Percentiles rank a stretch among this genome's conserved stretches.
Conservation (phyloP, 371 early-diverging fungal genomes). For the Rhizopus sp. region DNA sequence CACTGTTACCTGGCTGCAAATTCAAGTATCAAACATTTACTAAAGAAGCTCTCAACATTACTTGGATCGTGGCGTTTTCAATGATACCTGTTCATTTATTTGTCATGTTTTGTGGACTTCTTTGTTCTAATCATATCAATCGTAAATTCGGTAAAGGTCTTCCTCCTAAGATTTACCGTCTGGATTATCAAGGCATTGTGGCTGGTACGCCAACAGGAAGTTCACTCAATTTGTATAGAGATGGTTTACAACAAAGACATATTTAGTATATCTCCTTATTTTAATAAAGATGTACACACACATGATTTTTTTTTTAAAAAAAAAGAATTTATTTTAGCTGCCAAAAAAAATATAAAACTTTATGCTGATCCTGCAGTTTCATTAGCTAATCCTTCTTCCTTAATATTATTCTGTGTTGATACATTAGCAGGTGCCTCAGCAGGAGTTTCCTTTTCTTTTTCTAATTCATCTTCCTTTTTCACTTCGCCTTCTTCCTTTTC, state of each 20-base stretch:
- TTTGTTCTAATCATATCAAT: constrained; percentile 64
- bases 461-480: constrained; percentile 18
- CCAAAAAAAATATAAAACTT: constrained; percentile 4
- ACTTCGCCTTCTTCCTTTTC: constrained; percentile 27
- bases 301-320: background rate
- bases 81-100: constrained; percentile 51
- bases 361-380: constrained; percentile 4
- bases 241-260: constrained; percentile 42
- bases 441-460: constrained; percentile 8
- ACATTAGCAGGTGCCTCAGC: constrained; percentile 16
- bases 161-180: constrained; percentile 52
- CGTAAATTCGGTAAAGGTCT: constrained; percentile 50
- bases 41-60: constrained; percentile 36
- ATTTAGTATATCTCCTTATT: background rate
- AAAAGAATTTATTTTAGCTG: constrained; percentile 1
- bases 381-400: constrained; percentile 1
- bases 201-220: constrained; percentile 51
- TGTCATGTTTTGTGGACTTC: constrained; percentile 49
- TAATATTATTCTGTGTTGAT: background rate
- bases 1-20: constrained; percentile 55
- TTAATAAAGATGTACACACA: no score
- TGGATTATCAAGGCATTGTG: constrained; percentile 51
- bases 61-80: constrained; percentile 53
- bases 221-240: constrained; percentile 38
- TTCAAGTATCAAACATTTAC: constrained; percentile 52